Percentiles rank a stretch among this genome's conserved stretches.
These are phyloP conservation scores for Metarhizium album DNA, from an alignment of 2,329 filamentous ascomycete genomes.

Conservation along the genomic window DNA sequence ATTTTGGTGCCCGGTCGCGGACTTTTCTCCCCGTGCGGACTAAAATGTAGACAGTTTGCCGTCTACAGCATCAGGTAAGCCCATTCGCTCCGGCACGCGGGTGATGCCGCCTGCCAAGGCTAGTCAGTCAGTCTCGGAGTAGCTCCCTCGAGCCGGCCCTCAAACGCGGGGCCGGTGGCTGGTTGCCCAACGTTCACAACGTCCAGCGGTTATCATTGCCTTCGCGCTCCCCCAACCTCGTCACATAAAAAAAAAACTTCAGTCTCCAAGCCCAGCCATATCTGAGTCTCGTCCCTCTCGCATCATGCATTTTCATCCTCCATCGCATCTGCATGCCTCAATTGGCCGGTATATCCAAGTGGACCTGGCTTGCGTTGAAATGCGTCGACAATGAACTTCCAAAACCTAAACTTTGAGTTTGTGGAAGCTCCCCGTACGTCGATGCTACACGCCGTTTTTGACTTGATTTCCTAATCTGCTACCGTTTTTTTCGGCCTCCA, in stretches of 20 bases:
- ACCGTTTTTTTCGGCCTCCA: neutral
- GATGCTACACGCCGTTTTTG: slow-evolving; percentile 1
- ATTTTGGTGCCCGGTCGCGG: neutral
- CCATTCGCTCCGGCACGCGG: neutral
- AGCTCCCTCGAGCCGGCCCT: too few species aligned
- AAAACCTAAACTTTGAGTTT: slow-evolving; percentile 24
- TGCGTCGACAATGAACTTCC: slow-evolving; percentile 26
- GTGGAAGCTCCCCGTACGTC: slow-evolving; percentile 28
- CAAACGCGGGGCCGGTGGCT: slow-evolving; percentile 8
- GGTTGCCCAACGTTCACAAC: slow-evolving; percentile 1
- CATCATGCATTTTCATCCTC: slow-evolving; percentile 21
- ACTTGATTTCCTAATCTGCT: neutral
- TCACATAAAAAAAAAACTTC: slow-evolving; percentile 11
- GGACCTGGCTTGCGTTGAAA: slow-evolving; percentile 16
- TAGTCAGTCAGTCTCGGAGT: too few species aligned
- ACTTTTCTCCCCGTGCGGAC: neutral
- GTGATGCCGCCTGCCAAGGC: neutral
- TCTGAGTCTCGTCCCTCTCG: slow-evolving; percentile 16
- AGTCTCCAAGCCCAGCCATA: slow-evolving; percentile 21
- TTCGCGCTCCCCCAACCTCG: slow-evolving; percentile 15
- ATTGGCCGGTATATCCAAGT: slow-evolving; percentile 24
- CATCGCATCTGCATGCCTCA: slow-evolving; percentile 20
- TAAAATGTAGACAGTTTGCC: neutral
- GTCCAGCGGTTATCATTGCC: neutral
- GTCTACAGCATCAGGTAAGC: neutral